Evolutionary conservation across 371 early-diverging fungal species (phyloP).

Genomic region (Rhizomucor miehei): DNA sequence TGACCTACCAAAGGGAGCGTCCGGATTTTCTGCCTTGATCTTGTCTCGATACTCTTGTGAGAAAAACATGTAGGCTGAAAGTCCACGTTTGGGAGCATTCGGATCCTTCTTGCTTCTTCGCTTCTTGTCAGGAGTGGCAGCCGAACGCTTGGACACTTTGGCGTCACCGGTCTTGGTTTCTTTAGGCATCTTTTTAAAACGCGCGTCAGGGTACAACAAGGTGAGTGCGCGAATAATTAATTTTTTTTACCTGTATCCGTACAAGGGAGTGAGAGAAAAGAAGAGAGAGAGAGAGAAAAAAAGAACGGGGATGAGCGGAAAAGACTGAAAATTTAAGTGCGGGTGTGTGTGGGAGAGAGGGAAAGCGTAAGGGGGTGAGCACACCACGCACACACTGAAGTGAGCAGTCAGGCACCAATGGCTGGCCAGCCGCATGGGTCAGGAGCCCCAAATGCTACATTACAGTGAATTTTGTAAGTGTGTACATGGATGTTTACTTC

Average conservation of each 20-base stretch:
- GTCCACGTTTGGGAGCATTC: slow-evolving; percentile 77
- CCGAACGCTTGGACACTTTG: slow-evolving; percentile 12
- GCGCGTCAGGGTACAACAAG: background rate
- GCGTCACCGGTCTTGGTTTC: slow-evolving; percentile 15
- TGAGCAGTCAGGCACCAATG: too few species aligned
- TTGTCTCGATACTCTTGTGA: slow-evolving; percentile 65
- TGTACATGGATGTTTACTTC: too few species aligned
- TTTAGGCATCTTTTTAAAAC: slow-evolving; percentile 15
- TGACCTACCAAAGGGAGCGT: slow-evolving; percentile 59
- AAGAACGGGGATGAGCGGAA: background rate
- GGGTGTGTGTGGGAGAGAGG: background rate
- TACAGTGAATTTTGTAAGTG: too few species aligned
- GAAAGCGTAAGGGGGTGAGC: too few species aligned
- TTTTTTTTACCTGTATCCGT: background rate
- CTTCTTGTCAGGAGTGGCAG: slow-evolving; percentile 12
- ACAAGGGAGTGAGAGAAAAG: background rate
- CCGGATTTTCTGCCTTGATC: slow-evolving; percentile 70
- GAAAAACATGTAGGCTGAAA: slow-evolving; percentile 79
- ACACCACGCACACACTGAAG: too few species aligned
- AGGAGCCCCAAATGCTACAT: too few species aligned
- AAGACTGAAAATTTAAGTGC: slow-evolving; percentile 1
- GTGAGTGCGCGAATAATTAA: background rate
- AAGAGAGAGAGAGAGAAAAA: background rate
- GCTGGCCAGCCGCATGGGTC: too few species aligned
- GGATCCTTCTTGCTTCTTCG: slow-evolving; percentile 55